Conservation (phyloP, 2,329 filamentous ascomycete genomes). For the Aspergillus nomiae region DNA sequence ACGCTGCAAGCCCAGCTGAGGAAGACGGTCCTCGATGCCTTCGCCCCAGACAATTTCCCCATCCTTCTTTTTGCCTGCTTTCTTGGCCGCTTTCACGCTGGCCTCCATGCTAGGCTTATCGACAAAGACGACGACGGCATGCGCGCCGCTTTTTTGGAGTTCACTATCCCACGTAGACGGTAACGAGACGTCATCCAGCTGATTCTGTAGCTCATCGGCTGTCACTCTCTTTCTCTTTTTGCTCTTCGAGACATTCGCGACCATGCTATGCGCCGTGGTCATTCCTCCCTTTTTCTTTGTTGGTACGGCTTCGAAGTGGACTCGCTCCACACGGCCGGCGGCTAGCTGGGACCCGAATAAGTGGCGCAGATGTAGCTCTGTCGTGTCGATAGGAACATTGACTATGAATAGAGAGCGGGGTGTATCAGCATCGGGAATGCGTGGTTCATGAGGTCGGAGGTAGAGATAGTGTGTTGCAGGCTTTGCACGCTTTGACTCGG, state of each 20-base stretch:
- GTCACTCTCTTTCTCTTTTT: constrained; percentile 60
- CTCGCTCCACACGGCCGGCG: constrained; percentile 74
- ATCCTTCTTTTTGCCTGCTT: constrained; percentile 49
- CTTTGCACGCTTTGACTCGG: constrained; percentile 63
- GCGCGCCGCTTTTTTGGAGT: constrained; percentile 72
- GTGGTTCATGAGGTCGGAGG: constrained; percentile 79
- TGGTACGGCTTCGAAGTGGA: constrained; percentile 66
- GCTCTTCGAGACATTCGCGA: constrained; percentile 29
- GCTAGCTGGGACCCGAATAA: constrained; percentile 76
- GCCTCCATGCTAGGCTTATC: constrained; percentile 77
- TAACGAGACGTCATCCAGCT: constrained; percentile 63
- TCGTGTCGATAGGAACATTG: constrained; percentile 84
- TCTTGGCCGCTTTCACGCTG: constrained; percentile 74
- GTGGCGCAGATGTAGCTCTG: constrained; percentile 71
- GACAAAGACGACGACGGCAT: constrained; percentile 79
- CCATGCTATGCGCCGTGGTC: constrained; percentile 17
- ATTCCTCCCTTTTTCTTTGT: constrained; percentile 39
- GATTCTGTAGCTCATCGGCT: constrained; percentile 52
- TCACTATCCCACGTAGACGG: constrained; percentile 73
- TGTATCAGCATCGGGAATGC: constrained; percentile 71
- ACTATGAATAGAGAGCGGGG: constrained; percentile 84
- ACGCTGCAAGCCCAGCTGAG: constrained; percentile 55
- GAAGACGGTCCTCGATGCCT: constrained; percentile 58
- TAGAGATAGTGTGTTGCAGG: constrained; percentile 80
- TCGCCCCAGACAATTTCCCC: constrained; percentile 70